Evolutionary conservation across 768 basidiomycete genomes (phyloP).

Genomic region (Rhodocollybia butyracea): DNA sequence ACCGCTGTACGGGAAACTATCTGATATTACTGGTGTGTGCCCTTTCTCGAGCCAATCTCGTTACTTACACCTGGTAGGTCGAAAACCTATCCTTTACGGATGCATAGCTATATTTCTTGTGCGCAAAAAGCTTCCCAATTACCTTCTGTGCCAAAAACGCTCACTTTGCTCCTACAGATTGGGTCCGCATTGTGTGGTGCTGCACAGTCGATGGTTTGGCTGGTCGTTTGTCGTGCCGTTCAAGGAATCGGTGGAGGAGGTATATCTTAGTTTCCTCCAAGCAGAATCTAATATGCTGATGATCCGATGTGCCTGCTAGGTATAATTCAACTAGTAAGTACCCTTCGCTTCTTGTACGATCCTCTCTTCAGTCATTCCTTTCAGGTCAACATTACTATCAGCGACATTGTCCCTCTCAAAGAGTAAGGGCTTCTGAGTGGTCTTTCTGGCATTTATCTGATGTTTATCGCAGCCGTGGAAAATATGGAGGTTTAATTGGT

Average conservation of each 20-base stretch:
- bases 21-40: slow-evolving; percentile 26
- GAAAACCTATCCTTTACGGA: slow-evolving; percentile 69
- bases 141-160: neutral
- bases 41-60: neutral
- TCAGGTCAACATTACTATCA: slow-evolving; percentile 64
- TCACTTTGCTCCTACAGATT: slow-evolving; percentile 22
- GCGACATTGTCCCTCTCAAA: slow-evolving; percentile 79
- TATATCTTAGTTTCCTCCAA: no score
- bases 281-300: no score
- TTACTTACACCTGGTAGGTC: slow-evolving; percentile 28
- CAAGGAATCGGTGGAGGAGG: slow-evolving; percentile 86
- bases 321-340: slow-evolving; percentile 62
- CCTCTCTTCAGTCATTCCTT: neutral
- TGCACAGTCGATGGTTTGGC: slow-evolving; percentile 75
- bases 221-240: slow-evolving; percentile 72
- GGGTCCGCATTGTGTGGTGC: slow-evolving; percentile 82
- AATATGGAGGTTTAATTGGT: slow-evolving; percentile 72
- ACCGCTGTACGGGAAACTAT: slow-evolving; percentile 77
- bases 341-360: neutral
- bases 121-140: neutral
- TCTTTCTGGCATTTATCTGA: neutral
- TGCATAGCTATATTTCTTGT: slow-evolving; percentile 66
- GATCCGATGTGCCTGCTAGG: no score
- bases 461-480: slow-evolving; percentile 48
- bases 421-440: slow-evolving; percentile 33